phyloP scores from a whole-genome alignment of 1,139 yeast species.

The Pichia terricola region DNA sequence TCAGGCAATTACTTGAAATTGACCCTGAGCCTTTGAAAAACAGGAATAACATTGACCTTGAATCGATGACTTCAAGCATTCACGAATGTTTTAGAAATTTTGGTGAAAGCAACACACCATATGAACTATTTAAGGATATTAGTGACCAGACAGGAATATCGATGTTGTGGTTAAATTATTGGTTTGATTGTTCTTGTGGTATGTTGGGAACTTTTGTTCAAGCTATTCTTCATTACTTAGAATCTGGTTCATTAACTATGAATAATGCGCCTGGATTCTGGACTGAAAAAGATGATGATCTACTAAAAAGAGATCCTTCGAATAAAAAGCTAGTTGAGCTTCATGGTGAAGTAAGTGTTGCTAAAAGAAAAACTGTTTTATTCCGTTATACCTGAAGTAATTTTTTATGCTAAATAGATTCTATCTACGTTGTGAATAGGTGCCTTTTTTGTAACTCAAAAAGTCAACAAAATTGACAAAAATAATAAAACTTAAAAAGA shows the following conservation, averaged over 20 bases:
- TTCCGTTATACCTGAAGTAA: constrained; percentile 4
- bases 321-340: constrained; percentile 17
- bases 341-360: constrained; percentile 23
- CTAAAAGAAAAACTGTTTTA: constrained; percentile 20
- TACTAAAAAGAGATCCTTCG: constrained; percentile 17
- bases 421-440: neutral
- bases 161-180: constrained; percentile 35
- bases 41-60: constrained; percentile 18
- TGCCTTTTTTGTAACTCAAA: neutral
- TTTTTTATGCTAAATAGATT: neutral
- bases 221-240: constrained; percentile 34
- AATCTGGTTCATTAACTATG: constrained; percentile 36
- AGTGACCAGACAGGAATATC: constrained; percentile 37
- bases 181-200: constrained; percentile 41
- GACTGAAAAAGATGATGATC: constrained; percentile 37
- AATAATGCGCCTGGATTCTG: constrained; percentile 37
- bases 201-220: constrained; percentile 37
- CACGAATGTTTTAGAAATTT: constrained; percentile 34
- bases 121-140: constrained; percentile 33
- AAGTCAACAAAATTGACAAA: neutral
- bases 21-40: constrained; percentile 23
- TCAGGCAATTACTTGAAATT: constrained; percentile 14
- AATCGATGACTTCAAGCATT: constrained; percentile 26
- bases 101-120: constrained; percentile 29
- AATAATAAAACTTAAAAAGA: neutral